Conservation (phyloP, 2,329 filamentous ascomycete genomes). For the Didymella arachidicola region DNA sequence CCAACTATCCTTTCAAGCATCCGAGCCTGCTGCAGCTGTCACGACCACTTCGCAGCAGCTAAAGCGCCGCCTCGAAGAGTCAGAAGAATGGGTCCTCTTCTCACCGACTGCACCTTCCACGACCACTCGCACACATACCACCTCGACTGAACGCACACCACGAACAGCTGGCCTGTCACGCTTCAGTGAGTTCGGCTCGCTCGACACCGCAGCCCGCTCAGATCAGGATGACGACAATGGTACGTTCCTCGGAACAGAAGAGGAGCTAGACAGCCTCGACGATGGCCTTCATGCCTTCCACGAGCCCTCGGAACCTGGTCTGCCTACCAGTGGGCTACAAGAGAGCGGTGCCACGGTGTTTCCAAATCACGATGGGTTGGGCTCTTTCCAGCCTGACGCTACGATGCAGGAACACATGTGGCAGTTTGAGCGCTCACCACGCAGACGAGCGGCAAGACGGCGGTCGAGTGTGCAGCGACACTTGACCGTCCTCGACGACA, state of each 20-base stretch:
- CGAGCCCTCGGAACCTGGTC: slow-evolving; percentile 59
- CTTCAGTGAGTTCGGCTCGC: slow-evolving; percentile 80
- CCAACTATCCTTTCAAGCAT: slow-evolving; percentile 45
- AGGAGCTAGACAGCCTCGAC: slow-evolving; percentile 91
- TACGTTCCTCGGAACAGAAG: slow-evolving; percentile 58
- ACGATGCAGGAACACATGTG: slow-evolving; percentile 83
- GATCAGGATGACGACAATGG: slow-evolving; percentile 50
- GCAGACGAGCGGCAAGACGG: slow-evolving; percentile 59
- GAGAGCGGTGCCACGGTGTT: slow-evolving; percentile 73
- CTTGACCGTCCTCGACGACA: slow-evolving; percentile 63
- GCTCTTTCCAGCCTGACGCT: slow-evolving; percentile 76
- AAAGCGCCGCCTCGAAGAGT: slow-evolving; percentile 67
- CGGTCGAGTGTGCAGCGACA: slow-evolving; percentile 66
- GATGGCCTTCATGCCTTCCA: slow-evolving; percentile 90
- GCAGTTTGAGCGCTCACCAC: slow-evolving; percentile 87
- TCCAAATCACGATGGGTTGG: slow-evolving; percentile 91
- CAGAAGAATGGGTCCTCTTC: slow-evolving; percentile 97
- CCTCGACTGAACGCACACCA: slow-evolving; percentile 68
- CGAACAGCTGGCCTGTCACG: slow-evolving; percentile 74
- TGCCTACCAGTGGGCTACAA: slow-evolving; percentile 57
- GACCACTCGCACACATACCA: slow-evolving; percentile 73
- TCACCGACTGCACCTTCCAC: slow-evolving; percentile 68
- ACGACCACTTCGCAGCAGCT: slow-evolving; percentile 48
- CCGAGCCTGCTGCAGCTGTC: slow-evolving; percentile 35
- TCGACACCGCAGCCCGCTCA: slow-evolving; percentile 73